A percentile compares a stretch with the other conserved stretches of the same genome.
Conservation (phyloP, 371 early-diverging fungal genomes). For the Mucor circinelloides region DNA sequence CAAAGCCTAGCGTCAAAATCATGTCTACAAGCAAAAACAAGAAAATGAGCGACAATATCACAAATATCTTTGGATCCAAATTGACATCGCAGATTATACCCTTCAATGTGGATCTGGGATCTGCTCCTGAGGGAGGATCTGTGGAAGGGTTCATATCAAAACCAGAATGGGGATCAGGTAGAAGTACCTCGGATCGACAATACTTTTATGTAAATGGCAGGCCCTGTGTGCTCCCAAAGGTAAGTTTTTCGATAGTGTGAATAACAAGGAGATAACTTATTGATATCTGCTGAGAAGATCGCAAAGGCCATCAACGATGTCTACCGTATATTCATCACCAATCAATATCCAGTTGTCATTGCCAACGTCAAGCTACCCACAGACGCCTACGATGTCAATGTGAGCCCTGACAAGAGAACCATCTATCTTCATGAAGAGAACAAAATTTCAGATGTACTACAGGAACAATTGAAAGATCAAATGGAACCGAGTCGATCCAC, state of each 20-base stretch:
- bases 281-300: constrained; percentile 21
- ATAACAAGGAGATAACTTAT: no score
- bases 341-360: constrained; percentile 82
- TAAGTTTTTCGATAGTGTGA: constrained; percentile 11
- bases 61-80: constrained; percentile 76
- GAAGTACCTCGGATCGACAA: constrained; percentile 83
- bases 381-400: constrained; percentile 82
- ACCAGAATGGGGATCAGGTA: constrained; percentile 68
- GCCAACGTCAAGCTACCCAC: constrained; percentile 69
- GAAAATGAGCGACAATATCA: constrained; percentile 68
- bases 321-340: constrained; percentile 67
- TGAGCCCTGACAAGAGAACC: constrained; percentile 95
- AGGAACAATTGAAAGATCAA: constrained; percentile 45
- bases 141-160: constrained; percentile 69
- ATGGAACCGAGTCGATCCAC: constrained; percentile 68
- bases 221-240: constrained; percentile 84
- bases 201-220: constrained; percentile 88
- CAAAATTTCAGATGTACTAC: constrained; percentile 4
- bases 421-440: constrained; percentile 80
- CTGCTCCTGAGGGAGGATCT: constrained; percentile 9
- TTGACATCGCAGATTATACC: constrained; percentile 55
- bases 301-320: constrained; percentile 77
- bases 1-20: constrained; percentile 51
- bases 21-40: constrained; percentile 66
- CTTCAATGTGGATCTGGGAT: constrained; percentile 44